A percentile compares a stretch with the other conserved stretches of the same genome.
Evolutionary conservation across 192 early-diverging fungal genomes (phyloP).

Genomic region (Mortierella antarctica): DNA sequence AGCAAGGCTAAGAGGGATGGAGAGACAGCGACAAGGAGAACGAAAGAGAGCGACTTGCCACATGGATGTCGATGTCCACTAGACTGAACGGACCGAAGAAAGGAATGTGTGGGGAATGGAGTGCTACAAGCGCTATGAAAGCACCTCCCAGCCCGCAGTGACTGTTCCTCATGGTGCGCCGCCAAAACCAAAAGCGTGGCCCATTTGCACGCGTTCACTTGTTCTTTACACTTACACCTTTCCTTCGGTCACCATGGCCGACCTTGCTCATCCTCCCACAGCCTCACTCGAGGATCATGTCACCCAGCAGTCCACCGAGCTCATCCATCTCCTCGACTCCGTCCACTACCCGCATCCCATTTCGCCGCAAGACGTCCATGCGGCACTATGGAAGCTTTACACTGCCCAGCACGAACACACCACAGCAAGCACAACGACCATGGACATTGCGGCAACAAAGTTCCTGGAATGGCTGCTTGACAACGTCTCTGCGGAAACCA

Average conservation of each 20-base stretch:
- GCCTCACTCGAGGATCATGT: not conserved
- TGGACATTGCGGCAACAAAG: not conserved
- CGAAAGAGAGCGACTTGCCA: too few relatives aligned
- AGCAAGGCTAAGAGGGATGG: not conserved
- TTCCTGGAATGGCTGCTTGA: constrained; percentile 40
- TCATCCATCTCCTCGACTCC: constrained; percentile 17
- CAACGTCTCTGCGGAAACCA: constrained; percentile 34
- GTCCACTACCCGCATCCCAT: constrained; percentile 29
- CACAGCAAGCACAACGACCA: not conserved
- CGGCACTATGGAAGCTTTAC: constrained; percentile 5
- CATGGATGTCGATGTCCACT: too few relatives aligned
- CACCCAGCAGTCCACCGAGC: not conserved
- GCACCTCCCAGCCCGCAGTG: too few relatives aligned
- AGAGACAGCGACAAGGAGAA: too few relatives aligned
- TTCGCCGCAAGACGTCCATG: constrained; percentile 5
- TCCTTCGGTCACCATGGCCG: too few relatives aligned
- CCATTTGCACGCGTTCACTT: too few relatives aligned
- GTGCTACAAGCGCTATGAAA: too few relatives aligned
- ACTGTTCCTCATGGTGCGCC: not conserved
- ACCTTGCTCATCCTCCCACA: too few relatives aligned
- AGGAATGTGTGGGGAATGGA: too few relatives aligned
- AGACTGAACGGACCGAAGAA: too few relatives aligned
- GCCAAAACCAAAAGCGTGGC: not conserved
- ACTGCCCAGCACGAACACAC: not conserved
- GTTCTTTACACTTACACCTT: too few relatives aligned